Evolutionary conservation across 306 rosid species (phyloP).

Genomic region (Dicorynia guianensis): DNA sequence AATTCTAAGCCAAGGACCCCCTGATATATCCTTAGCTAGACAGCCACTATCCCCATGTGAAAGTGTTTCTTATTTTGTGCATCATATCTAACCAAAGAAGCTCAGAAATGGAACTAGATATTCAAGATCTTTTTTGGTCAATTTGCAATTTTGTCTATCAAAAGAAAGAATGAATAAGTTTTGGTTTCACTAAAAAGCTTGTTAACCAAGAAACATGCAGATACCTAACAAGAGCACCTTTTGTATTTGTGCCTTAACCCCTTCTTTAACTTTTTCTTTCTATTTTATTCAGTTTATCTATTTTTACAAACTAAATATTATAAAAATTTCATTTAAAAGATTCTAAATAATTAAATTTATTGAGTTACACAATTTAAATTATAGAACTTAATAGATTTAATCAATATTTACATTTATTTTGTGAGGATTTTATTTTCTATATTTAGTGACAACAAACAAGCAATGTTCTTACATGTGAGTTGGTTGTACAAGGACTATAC

Average conservation of each 20-base stretch:
- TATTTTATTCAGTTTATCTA: too few relatives aligned
- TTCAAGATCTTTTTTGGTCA: constrained; percentile 34
- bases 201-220: constrained; percentile 34
- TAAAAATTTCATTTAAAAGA: too few relatives aligned
- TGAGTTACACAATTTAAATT: too few relatives aligned
- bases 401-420: too few relatives aligned
- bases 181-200: constrained; percentile 34
- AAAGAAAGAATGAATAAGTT: constrained; percentile 20
- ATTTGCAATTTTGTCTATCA: constrained; percentile 36
- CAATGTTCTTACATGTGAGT: too few relatives aligned
- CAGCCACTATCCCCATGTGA: constrained; percentile 36
- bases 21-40: not conserved
- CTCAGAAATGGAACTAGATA: not conserved
- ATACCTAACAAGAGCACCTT: constrained; percentile 37
- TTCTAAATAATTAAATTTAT: too few relatives aligned
- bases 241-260: constrained; percentile 24
- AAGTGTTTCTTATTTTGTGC: constrained; percentile 39
- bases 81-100: constrained; percentile 30
- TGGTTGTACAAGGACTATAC: too few relatives aligned
- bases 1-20: constrained; percentile 16
- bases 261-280: not conserved
- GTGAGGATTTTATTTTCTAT: too few relatives aligned
- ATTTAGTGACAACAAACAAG: too few relatives aligned
- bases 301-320: too few relatives aligned
- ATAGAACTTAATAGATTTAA: too few relatives aligned